Evolutionary conservation across 345 rosid species (phyloP).

Genomic region (Cochlearia excelsa): DNA sequence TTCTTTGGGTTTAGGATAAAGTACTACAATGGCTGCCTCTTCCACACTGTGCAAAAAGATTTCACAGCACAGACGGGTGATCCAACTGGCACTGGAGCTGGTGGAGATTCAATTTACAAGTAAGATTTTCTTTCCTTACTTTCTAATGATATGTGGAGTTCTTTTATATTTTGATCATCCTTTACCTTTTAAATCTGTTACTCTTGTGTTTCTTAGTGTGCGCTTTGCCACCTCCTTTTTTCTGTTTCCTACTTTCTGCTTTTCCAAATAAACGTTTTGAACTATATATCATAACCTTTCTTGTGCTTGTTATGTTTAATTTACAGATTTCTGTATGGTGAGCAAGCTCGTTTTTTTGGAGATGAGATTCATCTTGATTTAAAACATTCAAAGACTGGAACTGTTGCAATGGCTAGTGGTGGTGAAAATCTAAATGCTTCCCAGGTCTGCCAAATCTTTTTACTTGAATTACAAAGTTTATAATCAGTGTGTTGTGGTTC

Average conservation of each 20-base stretch:
- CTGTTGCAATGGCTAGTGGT: constrained; percentile 94
- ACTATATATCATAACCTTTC: constrained; percentile 2
- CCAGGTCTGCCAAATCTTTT: constrained; percentile 48
- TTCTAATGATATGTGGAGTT: neutral
- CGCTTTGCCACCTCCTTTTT: constrained; percentile 10
- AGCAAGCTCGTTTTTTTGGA: constrained; percentile 85
- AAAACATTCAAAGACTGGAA: constrained; percentile 79
- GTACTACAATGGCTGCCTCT: constrained; percentile 77
- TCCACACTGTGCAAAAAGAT: constrained; percentile 84
- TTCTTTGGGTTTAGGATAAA: constrained; percentile 56
- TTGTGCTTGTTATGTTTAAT: constrained; percentile 1
- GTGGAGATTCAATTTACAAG: constrained; percentile 87
- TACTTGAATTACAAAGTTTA: constrained; percentile 5
- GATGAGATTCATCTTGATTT: constrained; percentile 90
- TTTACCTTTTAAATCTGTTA: constrained; percentile 3
- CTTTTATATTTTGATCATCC: neutral
- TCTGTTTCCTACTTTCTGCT: neutral
- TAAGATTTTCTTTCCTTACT: constrained; percentile 31
- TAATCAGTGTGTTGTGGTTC: neutral
- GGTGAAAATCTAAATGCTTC: constrained; percentile 98
- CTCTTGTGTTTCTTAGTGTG: too few species aligned
- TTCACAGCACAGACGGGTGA: constrained; percentile 78
- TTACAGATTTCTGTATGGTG: constrained; percentile 77
- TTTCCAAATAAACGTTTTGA: neutral
- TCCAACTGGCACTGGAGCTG: constrained; percentile 71